Evolutionary conservation across 192 early-diverging fungal species (phyloP).

Genomic region (Lunasporangiospora selenospora): DNA sequence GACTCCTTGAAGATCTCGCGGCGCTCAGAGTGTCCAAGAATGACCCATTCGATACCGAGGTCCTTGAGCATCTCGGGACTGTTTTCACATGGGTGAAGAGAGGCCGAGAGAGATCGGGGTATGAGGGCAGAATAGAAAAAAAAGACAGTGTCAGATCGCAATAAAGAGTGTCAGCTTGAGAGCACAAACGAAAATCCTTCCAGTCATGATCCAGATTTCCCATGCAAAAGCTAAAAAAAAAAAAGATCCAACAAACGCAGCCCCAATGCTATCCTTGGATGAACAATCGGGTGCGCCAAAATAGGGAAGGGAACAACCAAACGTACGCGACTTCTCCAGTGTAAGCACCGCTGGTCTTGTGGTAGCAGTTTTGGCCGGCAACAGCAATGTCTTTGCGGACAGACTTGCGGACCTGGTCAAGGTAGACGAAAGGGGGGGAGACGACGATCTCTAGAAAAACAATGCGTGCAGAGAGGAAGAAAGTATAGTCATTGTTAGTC

Average conservation of each 20-base stretch:
- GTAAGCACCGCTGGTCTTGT: slow-evolving; percentile 88
- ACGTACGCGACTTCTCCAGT: slow-evolving; percentile 93
- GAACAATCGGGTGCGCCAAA: neutral
- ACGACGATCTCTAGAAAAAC: slow-evolving; percentile 99
- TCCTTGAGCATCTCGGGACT: slow-evolving; percentile 96
- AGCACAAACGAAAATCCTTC: neutral
- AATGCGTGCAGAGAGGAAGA: too few species aligned
- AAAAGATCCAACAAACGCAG: neutral
- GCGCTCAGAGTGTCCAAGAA: slow-evolving; percentile 99
- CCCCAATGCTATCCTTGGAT: neutral
- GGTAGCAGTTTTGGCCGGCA: slow-evolving; percentile 96
- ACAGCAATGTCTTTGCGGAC: slow-evolving; percentile 88
- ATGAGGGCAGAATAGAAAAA: neutral
- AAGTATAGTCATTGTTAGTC: neutral
- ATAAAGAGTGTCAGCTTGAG: neutral
- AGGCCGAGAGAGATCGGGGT: too few species aligned
- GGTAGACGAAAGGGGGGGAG: slow-evolving; percentile 92
- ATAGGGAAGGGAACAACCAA: neutral
- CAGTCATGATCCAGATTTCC: too few species aligned
- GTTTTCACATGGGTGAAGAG: too few species aligned
- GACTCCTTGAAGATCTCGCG: slow-evolving; percentile 91
- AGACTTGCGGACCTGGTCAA: slow-evolving; percentile 78
- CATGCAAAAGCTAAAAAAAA: neutral
- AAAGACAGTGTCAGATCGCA: neutral
- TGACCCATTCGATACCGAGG: slow-evolving; percentile 92